A percentile compares a stretch with the other conserved stretches of the same genome.
Evolutionary conservation across 805 yeast genomes (phyloP).

Genomic region (Candida sphagnicola): DNA sequence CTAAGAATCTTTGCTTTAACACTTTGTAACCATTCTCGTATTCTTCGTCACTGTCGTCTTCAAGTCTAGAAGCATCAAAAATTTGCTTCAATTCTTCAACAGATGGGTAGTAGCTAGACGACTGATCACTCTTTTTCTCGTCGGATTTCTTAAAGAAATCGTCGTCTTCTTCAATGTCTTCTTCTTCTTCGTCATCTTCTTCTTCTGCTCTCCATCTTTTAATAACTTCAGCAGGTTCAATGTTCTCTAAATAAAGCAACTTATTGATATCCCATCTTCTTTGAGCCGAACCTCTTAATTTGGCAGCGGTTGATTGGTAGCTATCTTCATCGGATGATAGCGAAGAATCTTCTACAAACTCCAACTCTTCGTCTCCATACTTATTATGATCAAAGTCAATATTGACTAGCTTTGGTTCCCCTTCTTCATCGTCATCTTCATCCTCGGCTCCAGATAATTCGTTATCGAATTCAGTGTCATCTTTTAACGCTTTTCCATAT

Average conservation of each 20-base stretch:
- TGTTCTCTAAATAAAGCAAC: constrained; percentile 72
- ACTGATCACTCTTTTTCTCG: constrained; percentile 25
- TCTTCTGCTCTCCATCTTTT: constrained; percentile 63
- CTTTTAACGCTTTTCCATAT: constrained; percentile 50
- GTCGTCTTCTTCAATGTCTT: constrained; percentile 43
- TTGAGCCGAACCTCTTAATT: constrained; percentile 49
- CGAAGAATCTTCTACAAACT: constrained; percentile 45
- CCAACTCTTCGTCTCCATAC: constrained; percentile 33
- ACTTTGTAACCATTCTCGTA: constrained; percentile 37
- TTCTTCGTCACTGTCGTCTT: constrained; percentile 30
- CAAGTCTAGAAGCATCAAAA: constrained; percentile 34
- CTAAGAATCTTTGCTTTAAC: constrained; percentile 47
- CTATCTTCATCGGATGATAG: constrained; percentile 39
- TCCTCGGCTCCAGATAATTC: constrained; percentile 39
- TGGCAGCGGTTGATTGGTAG: constrained; percentile 53
- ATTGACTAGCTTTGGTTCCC: constrained; percentile 41
- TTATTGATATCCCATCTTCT: constrained; percentile 77
- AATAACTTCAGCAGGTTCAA: constrained; percentile 70
- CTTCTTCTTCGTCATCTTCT: constrained; percentile 38
- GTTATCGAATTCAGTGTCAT: constrained; percentile 42
- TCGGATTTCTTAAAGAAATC: constrained; percentile 52
- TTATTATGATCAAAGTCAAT: constrained; percentile 39
- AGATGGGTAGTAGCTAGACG: constrained; percentile 32
- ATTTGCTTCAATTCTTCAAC: constrained; percentile 43
- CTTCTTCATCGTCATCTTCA: constrained; percentile 35